These are phyloP conservation scores for Neophaeococcomyces aloes DNA, from an alignment of 2,329 filamentous ascomycete genomes.

Conservation along the genomic window DNA sequence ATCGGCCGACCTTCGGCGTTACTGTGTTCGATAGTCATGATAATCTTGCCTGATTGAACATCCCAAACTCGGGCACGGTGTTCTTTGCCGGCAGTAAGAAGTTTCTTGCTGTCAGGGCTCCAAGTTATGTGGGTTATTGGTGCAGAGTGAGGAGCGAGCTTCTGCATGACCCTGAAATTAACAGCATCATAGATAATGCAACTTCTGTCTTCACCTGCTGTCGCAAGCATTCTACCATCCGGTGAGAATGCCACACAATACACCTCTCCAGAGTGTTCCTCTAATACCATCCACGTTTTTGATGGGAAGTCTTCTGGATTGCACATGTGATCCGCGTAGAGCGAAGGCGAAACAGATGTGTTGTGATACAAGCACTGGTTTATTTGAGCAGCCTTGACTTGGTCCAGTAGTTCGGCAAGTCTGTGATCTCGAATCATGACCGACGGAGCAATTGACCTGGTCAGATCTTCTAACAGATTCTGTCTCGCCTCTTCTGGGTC, in stretches of 20 bases:
- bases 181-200: constrained; percentile 75
- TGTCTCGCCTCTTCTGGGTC: constrained; percentile 64
- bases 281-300: constrained; percentile 58
- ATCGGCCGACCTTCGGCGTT: constrained; percentile 54
- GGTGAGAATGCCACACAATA: constrained; percentile 90
- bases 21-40: constrained; percentile 54
- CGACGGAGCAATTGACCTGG: constrained; percentile 83
- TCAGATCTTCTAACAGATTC: constrained; percentile 66
- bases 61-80: constrained; percentile 67
- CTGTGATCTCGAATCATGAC: constrained; percentile 95
- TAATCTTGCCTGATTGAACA: constrained; percentile 52
- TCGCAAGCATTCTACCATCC: constrained; percentile 71
- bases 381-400: constrained; percentile 77
- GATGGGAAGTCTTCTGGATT: constrained; percentile 70
- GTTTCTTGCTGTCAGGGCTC: constrained; percentile 80
- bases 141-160: constrained; percentile 53
- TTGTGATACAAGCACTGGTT: constrained; percentile 83
- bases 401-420: constrained; percentile 66
- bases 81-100: constrained; percentile 75
- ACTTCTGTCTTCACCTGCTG: constrained; percentile 62
- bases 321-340: constrained; percentile 83
- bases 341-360: constrained; percentile 61
- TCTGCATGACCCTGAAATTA: constrained; percentile 55
- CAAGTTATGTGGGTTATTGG: constrained; percentile 75
- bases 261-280: constrained; percentile 67